phyloP scores from a whole-genome alignment of 2,329 filamentous ascomycete genomes.

The Lasiodiplodia sp. region DNA sequence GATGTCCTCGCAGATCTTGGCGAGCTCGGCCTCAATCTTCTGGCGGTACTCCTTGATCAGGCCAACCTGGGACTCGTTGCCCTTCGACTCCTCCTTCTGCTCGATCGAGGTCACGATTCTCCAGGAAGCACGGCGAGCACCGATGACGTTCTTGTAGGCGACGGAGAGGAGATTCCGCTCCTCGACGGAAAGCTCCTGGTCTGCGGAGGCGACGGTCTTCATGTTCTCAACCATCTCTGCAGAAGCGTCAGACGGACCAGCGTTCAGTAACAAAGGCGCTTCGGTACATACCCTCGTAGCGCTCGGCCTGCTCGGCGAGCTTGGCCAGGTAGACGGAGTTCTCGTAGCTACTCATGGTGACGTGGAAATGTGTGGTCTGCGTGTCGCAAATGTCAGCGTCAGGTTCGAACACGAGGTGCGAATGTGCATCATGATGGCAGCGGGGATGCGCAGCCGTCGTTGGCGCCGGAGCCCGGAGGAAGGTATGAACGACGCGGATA shows the following conservation, averaged over 20 bases:
- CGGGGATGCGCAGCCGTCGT: conserved; percentile 14
- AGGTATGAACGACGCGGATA: conserved; percentile 26
- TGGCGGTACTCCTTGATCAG: conserved; percentile 97
- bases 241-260: conserved; percentile 44
- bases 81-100: conserved; percentile 99
- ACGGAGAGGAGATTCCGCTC: conserved; percentile 93
- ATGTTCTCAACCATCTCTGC: conserved; percentile 97
- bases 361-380: conserved; percentile 22
- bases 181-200: conserved; percentile 68
- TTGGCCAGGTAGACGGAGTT: conserved; percentile 80
- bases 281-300: conserved; percentile 82
- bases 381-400: conserved; percentile 21
- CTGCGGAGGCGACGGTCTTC: conserved; percentile 73
- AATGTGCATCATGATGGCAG: conserved; percentile 9
- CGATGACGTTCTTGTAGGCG: conserved; percentile 99
- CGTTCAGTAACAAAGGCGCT: conserved; percentile 21
- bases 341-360: conserved; percentile 31
- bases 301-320: conserved; percentile 99
- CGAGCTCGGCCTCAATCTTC: conserved; percentile 97
- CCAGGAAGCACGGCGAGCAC: conserved; percentile 97
- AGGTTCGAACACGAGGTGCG: neutral
- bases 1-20: conserved; percentile 98
- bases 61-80: conserved; percentile 89
- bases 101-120: conserved; percentile 99
- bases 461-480: conserved; percentile 26